phyloP scores from a whole-genome alignment of 2,329 filamentous ascomycete genomes.

The Diaporthe sp. region DNA sequence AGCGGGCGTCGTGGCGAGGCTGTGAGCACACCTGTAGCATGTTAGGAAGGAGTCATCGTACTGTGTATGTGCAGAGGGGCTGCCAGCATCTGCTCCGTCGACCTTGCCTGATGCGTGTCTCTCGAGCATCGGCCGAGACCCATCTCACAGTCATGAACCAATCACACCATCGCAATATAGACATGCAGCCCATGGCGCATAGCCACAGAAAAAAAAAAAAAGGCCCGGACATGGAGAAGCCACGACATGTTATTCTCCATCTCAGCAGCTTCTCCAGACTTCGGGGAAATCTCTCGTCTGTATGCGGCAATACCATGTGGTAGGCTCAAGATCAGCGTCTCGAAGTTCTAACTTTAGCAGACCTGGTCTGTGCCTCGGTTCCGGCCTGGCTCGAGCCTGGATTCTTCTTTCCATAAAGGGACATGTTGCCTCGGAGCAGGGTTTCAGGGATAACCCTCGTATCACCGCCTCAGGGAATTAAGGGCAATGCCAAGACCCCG shows the following conservation, averaged over 20 bases:
- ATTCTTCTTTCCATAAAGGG: background rate
- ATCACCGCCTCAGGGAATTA: conserved; percentile 17
- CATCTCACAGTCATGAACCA: background rate
- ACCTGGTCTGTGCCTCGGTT: background rate
- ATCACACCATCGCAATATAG: background rate
- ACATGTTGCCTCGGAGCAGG: background rate
- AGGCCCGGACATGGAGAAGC: background rate
- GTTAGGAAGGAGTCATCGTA: conserved; percentile 4
- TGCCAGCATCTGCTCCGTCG: background rate
- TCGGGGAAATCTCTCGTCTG: background rate
- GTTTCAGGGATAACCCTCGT: conserved; percentile 27
- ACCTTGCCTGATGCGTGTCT: background rate
- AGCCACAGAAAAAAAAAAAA: background rate
- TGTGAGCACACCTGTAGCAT: conserved; percentile 19
- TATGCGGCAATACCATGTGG: background rate
- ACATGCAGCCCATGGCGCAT: conserved; percentile 18
- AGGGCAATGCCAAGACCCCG: conserved; percentile 13
- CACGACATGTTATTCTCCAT: background rate
- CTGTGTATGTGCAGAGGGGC: background rate
- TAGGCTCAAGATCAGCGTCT: background rate
- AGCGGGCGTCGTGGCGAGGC: conserved; percentile 12
- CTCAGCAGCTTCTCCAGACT: conserved; percentile 11
- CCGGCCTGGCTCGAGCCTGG: no score
- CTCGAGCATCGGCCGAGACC: background rate
- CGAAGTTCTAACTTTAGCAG: conserved; percentile 20